Evolutionary conservation across 352 stramenopile species (phyloP).

Genomic region (Sclerospora graminicola): DNA sequence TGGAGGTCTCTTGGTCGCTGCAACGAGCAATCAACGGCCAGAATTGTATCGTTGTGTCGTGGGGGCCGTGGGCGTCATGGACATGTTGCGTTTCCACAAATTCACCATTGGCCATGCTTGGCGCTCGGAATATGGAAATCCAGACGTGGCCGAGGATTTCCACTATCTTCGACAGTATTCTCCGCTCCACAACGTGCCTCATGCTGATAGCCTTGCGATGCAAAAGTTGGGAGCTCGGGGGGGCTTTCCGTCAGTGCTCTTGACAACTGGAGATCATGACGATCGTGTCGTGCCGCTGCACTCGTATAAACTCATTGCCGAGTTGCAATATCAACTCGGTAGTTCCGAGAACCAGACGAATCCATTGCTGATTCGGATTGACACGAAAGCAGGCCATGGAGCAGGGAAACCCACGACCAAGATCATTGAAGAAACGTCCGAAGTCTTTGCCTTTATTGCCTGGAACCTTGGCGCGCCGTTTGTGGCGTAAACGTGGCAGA

Average conservation of each 20-base stretch:
- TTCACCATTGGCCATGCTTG: conserved; percentile 90
- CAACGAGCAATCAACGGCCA: conserved; percentile 81
- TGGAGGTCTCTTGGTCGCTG: conserved; percentile 90
- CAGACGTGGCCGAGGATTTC: conserved; percentile 70
- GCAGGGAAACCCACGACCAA: conserved; percentile 85
- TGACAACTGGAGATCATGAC: conserved; percentile 87
- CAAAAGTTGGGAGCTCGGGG: conserved; percentile 37
- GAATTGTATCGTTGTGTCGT: conserved; percentile 90
- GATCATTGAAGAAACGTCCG: conserved; percentile 77
- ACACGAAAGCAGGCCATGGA: conserved; percentile 84
- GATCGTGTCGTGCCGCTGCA: conserved; percentile 86
- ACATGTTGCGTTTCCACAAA: conserved; percentile 95
- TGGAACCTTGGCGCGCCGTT: conserved; percentile 52
- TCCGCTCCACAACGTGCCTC: conserved; percentile 82
- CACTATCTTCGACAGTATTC: conserved; percentile 82
- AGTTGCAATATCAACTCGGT: conserved; percentile 76
- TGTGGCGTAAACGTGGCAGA: conserved; percentile 15
- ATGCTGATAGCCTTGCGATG: conserved; percentile 34
- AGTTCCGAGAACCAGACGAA: conserved; percentile 51
- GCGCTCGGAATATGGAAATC: conserved; percentile 82
- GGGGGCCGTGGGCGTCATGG: conserved; percentile 89
- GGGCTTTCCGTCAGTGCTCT: conserved; percentile 70
- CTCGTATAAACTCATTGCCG: conserved; percentile 86
- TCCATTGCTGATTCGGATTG: conserved; percentile 83
- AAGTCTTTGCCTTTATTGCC: conserved; percentile 83